Evolutionary conservation across 1,284 basidiomycete genomes (phyloP).

Genomic region (Takashimella tepidaria): DNA sequence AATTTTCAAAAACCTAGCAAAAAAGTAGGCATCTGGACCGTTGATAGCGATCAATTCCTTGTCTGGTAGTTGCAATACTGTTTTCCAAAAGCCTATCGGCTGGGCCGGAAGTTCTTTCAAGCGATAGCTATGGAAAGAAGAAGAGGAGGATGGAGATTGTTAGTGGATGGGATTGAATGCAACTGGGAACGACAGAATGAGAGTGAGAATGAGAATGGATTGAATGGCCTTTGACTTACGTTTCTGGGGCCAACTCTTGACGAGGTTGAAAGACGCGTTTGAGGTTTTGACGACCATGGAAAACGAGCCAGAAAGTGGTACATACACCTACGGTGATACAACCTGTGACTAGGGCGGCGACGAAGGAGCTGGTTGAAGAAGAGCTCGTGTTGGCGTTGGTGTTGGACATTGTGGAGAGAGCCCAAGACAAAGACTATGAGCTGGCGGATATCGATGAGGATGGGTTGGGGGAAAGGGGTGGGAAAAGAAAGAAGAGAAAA

Average conservation of each 20-base stretch:
- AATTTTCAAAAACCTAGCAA: slow-evolving; percentile 62
- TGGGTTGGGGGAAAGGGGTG: no score
- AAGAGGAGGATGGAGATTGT: not conserved
- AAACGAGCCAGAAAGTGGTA: slow-evolving; percentile 30
- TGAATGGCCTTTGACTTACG: slow-evolving; percentile 27
- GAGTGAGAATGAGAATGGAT: not conserved
- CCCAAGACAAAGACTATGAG: no score
- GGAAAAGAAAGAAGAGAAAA: no score
- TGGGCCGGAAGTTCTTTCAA: slow-evolving; percentile 26
- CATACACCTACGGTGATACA: slow-evolving; percentile 38
- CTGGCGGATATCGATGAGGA: no score
- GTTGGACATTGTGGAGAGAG: not conserved
- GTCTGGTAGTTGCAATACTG: slow-evolving; percentile 35
- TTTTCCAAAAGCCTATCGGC: slow-evolving; percentile 34
- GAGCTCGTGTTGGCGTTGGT: not conserved
- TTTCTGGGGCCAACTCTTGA: slow-evolving; percentile 34
- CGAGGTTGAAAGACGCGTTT: slow-evolving; percentile 41
- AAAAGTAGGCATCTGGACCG: slow-evolving; percentile 91
- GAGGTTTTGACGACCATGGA: slow-evolving; percentile 32
- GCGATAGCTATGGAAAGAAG: slow-evolving; percentile 22
- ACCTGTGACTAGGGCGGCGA: slow-evolving; percentile 43
- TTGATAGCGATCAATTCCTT: slow-evolving; percentile 55
- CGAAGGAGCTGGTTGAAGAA: slow-evolving; percentile 33
- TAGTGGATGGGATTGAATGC: not conserved
- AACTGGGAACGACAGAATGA: not conserved